Evolutionary conservation across 495 filamentous ascomycete species (phyloP), one percentile per base, ranked within the genome.

Genomic region (Neurospora tetrasperma): DNA sequence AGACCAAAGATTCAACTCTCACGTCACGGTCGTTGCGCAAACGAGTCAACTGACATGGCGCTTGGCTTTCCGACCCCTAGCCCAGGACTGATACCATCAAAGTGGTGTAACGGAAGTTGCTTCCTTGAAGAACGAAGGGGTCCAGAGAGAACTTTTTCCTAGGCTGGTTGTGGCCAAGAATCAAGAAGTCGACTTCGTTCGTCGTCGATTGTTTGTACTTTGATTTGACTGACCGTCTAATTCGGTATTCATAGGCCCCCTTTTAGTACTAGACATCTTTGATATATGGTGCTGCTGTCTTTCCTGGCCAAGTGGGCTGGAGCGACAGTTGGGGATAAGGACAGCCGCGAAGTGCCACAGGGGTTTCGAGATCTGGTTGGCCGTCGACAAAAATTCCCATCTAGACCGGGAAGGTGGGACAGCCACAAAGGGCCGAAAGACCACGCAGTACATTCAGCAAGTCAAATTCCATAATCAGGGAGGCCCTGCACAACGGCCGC

Each of bases 401-500:
- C 43, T 27, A 54, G 68, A 71, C 1, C 16, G 38, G 72, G 72
- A 71, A 73, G 72, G 72, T 73, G 69, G n/a, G 14, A 38, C 31
- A 68, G 31, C 20, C 46, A 14, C 35, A 40, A 41, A 62, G 40
- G 71, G 71, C 71, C 35, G 39, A 42, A 48, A 38, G 54, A 62
- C 14, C 23, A 8, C 23, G 27, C 54, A 16, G 54, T 16, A 44
- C 14, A 9, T 31, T 31, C n/a, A 48, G 44, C 44, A 48, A 48
- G 10, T 54, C 9, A 20, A 54, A 23, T 31, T 16, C 54, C 54
- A 62, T 31, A 5, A 62, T 31, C 5, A 62, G 23, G 23, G 54
- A 31, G 23, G 46, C 46, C 20, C 46, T 46, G 8, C 18, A 46
- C 18, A n/a, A n/a, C 43, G 18, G 43, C 43, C 18, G 7, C 43